These are phyloP conservation scores for Phyllosticta citriasiana DNA, from an alignment of 2,329 filamentous ascomycete genomes.

Conservation along the genomic window DNA sequence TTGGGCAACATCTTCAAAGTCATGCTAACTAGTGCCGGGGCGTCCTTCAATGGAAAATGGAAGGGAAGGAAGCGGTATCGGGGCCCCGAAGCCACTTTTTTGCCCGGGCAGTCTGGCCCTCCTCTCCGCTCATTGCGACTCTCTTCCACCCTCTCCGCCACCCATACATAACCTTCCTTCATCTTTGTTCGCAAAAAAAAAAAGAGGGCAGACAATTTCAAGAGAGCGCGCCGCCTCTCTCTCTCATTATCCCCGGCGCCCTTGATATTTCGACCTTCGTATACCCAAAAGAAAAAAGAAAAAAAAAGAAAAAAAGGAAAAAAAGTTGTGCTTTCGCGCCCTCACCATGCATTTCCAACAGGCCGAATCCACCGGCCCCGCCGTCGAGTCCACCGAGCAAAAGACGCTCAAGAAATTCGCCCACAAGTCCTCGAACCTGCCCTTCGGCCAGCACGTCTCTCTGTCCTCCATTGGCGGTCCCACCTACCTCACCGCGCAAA, in stretches of 20 bases:
- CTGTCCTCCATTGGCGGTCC: constrained; percentile 63
- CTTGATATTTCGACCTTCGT: not conserved
- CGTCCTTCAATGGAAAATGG: too few relatives aligned
- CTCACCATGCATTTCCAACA: constrained; percentile 29
- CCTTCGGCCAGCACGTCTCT: constrained; percentile 43
- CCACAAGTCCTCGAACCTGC: constrained; percentile 39
- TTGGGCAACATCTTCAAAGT: not conserved
- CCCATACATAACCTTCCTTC: not conserved
- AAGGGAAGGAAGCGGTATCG: constrained; percentile 1
- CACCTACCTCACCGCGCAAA: constrained; percentile 86
- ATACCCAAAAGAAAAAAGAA: not conserved
- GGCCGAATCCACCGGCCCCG: constrained; percentile 27
- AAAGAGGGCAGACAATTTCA: not conserved
- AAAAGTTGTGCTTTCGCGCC: constrained; percentile 2
- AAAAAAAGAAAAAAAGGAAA: constrained; percentile 2
- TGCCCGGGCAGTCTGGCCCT: not conserved
- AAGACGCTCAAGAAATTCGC: constrained; percentile 24
- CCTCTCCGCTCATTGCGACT: not conserved
- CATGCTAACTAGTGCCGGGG: too few relatives aligned
- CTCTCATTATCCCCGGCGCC: not conserved
- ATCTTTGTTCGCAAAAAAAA: not conserved
- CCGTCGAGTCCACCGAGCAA: constrained; percentile 16
- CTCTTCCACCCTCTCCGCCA: not conserved
- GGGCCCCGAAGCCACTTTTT: constrained; percentile 4
- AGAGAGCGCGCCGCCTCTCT: not conserved